phyloP scores from a whole-genome alignment of 495 filamentous ascomycete species.

The Neurospora pannonica region DNA sequence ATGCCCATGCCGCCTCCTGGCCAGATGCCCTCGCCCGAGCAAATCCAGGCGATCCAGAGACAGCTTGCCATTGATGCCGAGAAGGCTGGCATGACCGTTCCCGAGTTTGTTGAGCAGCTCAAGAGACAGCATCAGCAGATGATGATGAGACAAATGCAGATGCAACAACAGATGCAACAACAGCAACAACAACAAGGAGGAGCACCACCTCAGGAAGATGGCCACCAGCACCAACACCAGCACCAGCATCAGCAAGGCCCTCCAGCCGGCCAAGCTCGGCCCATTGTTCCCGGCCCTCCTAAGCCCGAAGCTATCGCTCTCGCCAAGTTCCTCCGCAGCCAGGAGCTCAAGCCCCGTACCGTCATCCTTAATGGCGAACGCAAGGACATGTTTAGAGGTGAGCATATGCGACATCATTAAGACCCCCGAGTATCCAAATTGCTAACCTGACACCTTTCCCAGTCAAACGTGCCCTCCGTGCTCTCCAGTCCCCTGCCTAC shows the following conservation, averaged over 20 bases:
- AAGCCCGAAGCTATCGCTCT: conserved; percentile 83
- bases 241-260: conserved; percentile 48
- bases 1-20: conserved; percentile 34
- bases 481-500: conserved; percentile 83
- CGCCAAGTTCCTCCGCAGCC: conserved; percentile 76
- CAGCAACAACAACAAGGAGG: conserved; percentile 22
- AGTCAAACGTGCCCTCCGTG: conserved; percentile 97
- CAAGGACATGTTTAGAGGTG: conserved; percentile 97
- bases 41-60: conserved; percentile 74
- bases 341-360: conserved; percentile 82
- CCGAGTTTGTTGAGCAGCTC: conserved; percentile 60
- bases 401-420: background rate
- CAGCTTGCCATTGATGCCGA: conserved; percentile 70
- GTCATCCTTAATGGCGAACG: conserved; percentile 92
- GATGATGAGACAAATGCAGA: conserved; percentile 56
- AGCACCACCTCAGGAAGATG: conserved; percentile 16
- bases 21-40: conserved; percentile 71
- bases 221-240: conserved; percentile 33
- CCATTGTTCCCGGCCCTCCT: conserved; percentile 62
- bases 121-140: conserved; percentile 44
- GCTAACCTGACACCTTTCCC: conserved; percentile 2
- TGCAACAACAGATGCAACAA: conserved; percentile 54
- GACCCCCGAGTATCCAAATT: background rate
- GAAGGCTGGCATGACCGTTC: conserved; percentile 65
- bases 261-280: conserved; percentile 43